Percentiles rank a stretch among this genome's conserved stretches.
Conservation (phyloP, 768 basidiomycete genomes). For the Podaxis sp. region DNA sequence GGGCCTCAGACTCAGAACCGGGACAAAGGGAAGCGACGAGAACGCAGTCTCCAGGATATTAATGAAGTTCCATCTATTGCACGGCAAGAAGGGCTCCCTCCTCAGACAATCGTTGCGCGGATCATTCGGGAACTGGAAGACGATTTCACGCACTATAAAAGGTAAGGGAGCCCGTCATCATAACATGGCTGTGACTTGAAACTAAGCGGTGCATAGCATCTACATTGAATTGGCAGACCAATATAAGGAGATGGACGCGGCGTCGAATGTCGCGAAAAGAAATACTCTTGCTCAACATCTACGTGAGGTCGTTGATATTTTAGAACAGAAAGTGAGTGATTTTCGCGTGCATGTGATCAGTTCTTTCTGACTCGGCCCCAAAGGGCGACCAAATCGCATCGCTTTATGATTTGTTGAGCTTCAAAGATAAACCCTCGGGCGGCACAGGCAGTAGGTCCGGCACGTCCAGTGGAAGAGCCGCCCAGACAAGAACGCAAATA, state of each 20-base stretch:
- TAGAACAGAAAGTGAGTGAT: conserved; percentile 81
- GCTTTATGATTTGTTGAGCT: conserved; percentile 79
- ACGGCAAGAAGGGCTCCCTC: conserved; percentile 54
- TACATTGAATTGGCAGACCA: conserved; percentile 91
- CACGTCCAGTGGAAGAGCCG: not conserved
- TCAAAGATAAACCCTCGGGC: conserved; percentile 60
- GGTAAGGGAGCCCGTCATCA: conserved; percentile 49
- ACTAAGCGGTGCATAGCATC: conserved; percentile 50
- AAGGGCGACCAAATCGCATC: conserved; percentile 95
- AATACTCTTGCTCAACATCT: conserved; percentile 88
- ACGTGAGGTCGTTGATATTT: conserved; percentile 85
- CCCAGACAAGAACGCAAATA: not conserved
- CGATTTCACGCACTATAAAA: conserved; percentile 93
- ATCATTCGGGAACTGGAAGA: conserved; percentile 90
- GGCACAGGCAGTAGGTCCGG: not conserved
- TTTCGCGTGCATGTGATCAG: not conserved
- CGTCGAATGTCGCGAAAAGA: conserved; percentile 76
- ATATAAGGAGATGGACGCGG: conserved; percentile 88
- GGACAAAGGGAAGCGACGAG: conserved; percentile 33
- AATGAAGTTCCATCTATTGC: conserved; percentile 31
- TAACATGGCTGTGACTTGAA: not conserved
- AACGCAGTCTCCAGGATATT: conserved; percentile 28
- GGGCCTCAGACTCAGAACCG: conserved; percentile 18
- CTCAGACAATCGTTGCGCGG: conserved; percentile 83
- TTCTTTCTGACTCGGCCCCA: conserved; percentile 15